A percentile compares a stretch with the other conserved stretches of the same genome.
Conservation (phyloP, 768 basidiomycete species). For the Leucosporidium scottii region DNA sequence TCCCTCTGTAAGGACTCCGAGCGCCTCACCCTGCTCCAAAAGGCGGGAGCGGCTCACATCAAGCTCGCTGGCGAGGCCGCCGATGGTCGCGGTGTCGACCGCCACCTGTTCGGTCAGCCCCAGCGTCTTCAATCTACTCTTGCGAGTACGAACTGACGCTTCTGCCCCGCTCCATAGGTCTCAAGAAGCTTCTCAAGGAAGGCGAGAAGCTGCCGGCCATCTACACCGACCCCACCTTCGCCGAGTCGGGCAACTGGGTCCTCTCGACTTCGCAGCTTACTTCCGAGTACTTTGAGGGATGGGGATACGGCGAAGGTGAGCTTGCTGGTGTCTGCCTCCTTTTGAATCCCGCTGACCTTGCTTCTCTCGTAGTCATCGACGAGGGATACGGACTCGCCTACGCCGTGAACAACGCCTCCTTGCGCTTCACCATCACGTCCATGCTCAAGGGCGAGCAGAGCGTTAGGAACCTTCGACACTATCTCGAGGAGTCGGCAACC, state of each 20-base stretch:
- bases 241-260: constrained; percentile 78
- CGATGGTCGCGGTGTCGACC: constrained; percentile 87
- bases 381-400: constrained; percentile 48
- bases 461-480: constrained; percentile 49
- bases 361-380: constrained; percentile 16
- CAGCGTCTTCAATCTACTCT: not conserved
- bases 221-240: constrained; percentile 48
- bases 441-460: constrained; percentile 24
- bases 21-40: constrained; percentile 62
- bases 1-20: constrained; percentile 48
- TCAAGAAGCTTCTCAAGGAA: constrained; percentile 69
- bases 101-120: constrained; percentile 72
- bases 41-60: constrained; percentile 72
- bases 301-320: constrained; percentile 94
- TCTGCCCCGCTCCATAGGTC: constrained; percentile 39
- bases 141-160: not conserved
- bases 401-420: constrained; percentile 70
- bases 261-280: constrained; percentile 83
- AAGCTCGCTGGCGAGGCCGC: constrained; percentile 86
- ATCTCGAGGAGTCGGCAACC: constrained; percentile 70
- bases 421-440: constrained; percentile 82
- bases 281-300: constrained; percentile 74
- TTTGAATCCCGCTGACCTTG: not conserved
- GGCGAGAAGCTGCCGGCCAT: constrained; percentile 57
- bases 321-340: constrained; percentile 17